Evolutionary conservation across 2,329 filamentous ascomycete species (phyloP).

Genomic region (Fusarium sp.): DNA sequence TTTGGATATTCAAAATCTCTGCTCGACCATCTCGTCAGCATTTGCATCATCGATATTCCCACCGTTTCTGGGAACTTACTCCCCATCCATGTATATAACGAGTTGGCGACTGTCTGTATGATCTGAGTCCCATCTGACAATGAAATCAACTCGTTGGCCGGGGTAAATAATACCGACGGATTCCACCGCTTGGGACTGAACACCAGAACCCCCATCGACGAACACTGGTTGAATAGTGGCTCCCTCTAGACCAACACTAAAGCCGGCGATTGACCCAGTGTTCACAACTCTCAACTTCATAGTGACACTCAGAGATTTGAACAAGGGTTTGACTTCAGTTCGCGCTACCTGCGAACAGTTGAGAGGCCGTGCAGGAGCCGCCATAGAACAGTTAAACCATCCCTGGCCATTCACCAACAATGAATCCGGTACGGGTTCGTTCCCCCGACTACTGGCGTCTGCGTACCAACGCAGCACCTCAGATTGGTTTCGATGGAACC

Average conservation of each 20-base stretch:
- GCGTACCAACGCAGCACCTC: conserved; percentile 8
- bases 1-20: conserved; percentile 13
- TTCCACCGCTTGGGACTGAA: rapidly evolving
- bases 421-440: conserved; percentile 14
- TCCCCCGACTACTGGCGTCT: conserved; percentile 8
- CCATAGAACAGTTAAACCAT: conserved; percentile 8
- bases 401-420: not conserved
- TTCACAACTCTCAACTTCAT: not conserved
- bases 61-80: not conserved
- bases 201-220: not conserved
- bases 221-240: not conserved
- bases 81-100: not conserved
- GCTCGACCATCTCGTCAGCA: rapidly evolving
- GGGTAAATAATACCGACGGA: not conserved
- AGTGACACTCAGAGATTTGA: rapidly evolving
- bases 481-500: not conserved
- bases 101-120: rapidly evolving
- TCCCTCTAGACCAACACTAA: not conserved
- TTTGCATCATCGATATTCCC: rapidly evolving
- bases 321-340: not conserved
- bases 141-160: conserved; percentile 2
- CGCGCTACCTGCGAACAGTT: not conserved
- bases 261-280: not conserved
- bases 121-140: not conserved
- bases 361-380: not conserved